Conservation (phyloP, 345 rosid genomes). For the Melaleuca quinquenervia region DNA sequence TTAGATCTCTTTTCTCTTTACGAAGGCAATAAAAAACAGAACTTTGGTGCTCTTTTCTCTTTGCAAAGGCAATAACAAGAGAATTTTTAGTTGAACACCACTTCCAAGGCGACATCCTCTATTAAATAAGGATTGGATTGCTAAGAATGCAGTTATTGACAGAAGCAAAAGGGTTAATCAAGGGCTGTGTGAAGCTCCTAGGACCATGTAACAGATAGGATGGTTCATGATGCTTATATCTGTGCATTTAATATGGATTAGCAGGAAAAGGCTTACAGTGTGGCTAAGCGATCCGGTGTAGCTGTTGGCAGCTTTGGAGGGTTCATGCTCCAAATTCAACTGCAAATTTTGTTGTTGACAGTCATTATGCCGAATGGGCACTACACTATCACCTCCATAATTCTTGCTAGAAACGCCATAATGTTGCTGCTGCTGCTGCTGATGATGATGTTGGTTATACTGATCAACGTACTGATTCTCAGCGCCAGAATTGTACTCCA, state of each 20-base stretch:
- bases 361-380: conserved; percentile 45
- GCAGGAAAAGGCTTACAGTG: conserved; percentile 31
- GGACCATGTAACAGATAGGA: not conserved
- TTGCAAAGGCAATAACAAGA: not conserved
- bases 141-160: not conserved
- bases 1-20: not conserved
- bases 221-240: not conserved
- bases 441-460: conserved; percentile 1
- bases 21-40: not conserved
- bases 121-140: not conserved
- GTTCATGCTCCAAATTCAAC: conserved; percentile 35
- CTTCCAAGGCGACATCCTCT: not conserved
- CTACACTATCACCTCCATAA: conserved; percentile 59
- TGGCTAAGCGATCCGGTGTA: conserved; percentile 35
- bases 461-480: conserved; percentile 39
- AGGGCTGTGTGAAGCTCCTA: not conserved
- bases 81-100: not conserved
- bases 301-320: conserved; percentile 34
- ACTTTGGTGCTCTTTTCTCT: not conserved
- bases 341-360: conserved; percentile 33
- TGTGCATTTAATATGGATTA: not conserved
- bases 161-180: not conserved
- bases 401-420: conserved; percentile 25
- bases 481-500: conserved; percentile 44
- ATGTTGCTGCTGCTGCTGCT: conserved; percentile 6